Conservation (phyloP, 2,329 filamentous ascomycete species). For the Verticillium isaacii region DNA sequence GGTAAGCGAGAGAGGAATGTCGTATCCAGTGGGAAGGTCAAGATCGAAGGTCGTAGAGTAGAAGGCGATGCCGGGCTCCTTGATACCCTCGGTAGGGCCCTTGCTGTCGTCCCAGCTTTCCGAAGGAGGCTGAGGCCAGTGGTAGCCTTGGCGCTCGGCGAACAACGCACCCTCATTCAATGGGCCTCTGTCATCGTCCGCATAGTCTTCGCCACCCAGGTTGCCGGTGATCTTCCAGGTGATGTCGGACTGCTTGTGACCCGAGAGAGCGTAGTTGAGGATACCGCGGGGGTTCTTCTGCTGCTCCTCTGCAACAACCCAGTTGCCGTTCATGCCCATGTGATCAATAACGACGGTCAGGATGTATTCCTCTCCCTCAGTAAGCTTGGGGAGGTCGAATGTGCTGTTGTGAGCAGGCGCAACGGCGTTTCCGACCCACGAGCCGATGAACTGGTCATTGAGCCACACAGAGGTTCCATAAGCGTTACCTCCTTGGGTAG, state of each 20-base stretch:
- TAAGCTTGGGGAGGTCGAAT: conserved; percentile 48
- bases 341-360: conserved; percentile 65
- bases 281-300: conserved; percentile 58
- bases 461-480: conserved; percentile 63
- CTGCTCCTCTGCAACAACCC: conserved; percentile 45
- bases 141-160: conserved; percentile 51
- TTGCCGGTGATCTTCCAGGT: conserved; percentile 61
- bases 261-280: conserved; percentile 47
- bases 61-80: conserved; percentile 46
- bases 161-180: conserved; percentile 58
- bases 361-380: conserved; percentile 46
- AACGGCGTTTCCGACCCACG: conserved; percentile 49
- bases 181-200: conserved; percentile 50
- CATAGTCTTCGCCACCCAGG: conserved; percentile 52
- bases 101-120: conserved; percentile 33
- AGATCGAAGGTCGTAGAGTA: conserved; percentile 50
- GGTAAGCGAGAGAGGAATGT: conserved; percentile 50
- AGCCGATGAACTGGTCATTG: conserved; percentile 55
- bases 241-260: conserved; percentile 39
- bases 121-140: conserved; percentile 44
- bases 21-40: conserved; percentile 45
- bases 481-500: conserved; percentile 58
- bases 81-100: conserved; percentile 29
- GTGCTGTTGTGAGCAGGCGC: conserved; percentile 44
- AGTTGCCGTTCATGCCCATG: conserved; percentile 63